These are phyloP conservation scores for Pilaira anomala DNA, from an alignment of 192 early-diverging fungal species.

Conservation along the genomic window DNA sequence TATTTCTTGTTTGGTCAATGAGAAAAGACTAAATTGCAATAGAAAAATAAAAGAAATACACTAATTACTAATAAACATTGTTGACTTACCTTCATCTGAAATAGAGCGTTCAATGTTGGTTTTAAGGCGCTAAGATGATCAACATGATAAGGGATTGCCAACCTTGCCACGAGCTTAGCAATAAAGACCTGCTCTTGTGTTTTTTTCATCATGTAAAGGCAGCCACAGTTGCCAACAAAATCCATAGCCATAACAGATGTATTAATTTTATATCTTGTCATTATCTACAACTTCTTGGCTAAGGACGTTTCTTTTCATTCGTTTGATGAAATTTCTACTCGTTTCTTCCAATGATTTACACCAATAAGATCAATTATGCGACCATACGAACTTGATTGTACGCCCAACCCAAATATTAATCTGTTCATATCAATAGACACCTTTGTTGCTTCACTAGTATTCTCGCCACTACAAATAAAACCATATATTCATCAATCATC, in stretches of 20 bases:
- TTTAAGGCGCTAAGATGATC: conserved; percentile 10
- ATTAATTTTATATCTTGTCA: conserved; percentile 12
- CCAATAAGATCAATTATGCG: not conserved
- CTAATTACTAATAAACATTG: conserved; percentile 2
- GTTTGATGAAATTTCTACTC: conserved; percentile 1
- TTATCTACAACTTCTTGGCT: conserved; percentile 8
- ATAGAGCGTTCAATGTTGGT: conserved; percentile 2
- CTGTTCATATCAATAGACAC: conserved; percentile 4
- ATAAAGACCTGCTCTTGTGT: conserved; percentile 6
- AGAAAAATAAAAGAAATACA: not conserved
- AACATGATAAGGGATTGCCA: conserved; percentile 5
- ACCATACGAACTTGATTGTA: not conserved
- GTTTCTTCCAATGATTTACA: not conserved
- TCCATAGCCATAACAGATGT: conserved; percentile 9
- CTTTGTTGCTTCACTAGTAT: not conserved
- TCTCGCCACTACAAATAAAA: not conserved
- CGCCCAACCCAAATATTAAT: not conserved
- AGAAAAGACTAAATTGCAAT: not conserved
- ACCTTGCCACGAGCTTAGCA: conserved; percentile 8
- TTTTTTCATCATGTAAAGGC: conserved; percentile 8
- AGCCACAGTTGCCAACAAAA: conserved; percentile 5
- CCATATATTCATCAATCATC: not conserved
- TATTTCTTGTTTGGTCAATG: conserved; percentile 3
- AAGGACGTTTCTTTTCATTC: not conserved
- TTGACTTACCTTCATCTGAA: not conserved